phyloP scores from a whole-genome alignment of 1,139 yeast genomes.

The Pichia sp. region DNA sequence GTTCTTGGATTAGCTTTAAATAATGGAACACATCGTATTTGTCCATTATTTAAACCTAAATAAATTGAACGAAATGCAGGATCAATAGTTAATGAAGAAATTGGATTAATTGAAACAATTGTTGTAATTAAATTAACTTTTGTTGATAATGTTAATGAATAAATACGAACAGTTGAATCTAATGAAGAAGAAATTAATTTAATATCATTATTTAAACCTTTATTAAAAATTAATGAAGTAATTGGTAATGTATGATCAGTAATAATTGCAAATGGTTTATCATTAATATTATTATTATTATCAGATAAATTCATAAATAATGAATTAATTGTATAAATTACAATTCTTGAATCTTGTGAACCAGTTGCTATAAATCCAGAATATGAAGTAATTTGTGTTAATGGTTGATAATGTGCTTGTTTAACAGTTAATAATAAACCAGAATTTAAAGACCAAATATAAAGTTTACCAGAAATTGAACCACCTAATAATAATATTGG shows the following conservation, averaged over 20 bases:
- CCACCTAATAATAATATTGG: slow-evolving; percentile 41
- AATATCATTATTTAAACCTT: slow-evolving; percentile 52
- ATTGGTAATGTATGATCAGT: slow-evolving; percentile 75
- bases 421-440: slow-evolving; percentile 68
- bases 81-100: slow-evolving; percentile 61
- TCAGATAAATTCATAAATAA: slow-evolving; percentile 37
- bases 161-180: slow-evolving; percentile 71
- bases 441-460: slow-evolving; percentile 80
- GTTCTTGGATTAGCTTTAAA: slow-evolving; percentile 32
- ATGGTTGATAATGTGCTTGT: slow-evolving; percentile 80
- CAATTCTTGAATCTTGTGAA: slow-evolving; percentile 75
- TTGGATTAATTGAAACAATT: slow-evolving; percentile 55
- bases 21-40: slow-evolving; percentile 50
- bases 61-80: slow-evolving; percentile 75
- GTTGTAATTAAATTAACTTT: slow-evolving; percentile 53
- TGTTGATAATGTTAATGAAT: slow-evolving; percentile 35
- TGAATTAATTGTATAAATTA: slow-evolving; percentile 68
- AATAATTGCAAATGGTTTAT: slow-evolving; percentile 45
- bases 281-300: slow-evolving; percentile 22
- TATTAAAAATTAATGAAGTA: slow-evolving; percentile 51
- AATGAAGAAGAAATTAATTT: slow-evolving; percentile 63
- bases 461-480: slow-evolving; percentile 63
- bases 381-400: slow-evolving; percentile 49
- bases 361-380: slow-evolving; percentile 72
- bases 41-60: slow-evolving; percentile 63